Conservation (phyloP, 2,329 filamentous ascomycete species). For the Didymella pomorum region DNA sequence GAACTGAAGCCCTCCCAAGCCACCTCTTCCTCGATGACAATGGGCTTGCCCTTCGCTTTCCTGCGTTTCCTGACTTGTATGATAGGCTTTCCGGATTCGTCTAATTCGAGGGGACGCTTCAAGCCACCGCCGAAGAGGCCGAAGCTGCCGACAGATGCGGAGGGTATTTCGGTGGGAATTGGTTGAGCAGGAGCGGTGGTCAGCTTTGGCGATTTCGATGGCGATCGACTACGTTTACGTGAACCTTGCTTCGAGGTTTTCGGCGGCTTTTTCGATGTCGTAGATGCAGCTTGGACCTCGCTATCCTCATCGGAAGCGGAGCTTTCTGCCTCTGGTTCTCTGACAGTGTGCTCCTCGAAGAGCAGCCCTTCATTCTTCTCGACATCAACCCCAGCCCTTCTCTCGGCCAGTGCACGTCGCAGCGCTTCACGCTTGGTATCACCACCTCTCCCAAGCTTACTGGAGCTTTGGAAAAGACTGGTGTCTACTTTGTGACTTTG, state of each 20-base stretch:
- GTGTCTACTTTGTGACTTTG: conserved; percentile 76
- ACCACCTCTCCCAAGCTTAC: conserved; percentile 71
- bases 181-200: background rate
- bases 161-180: conserved; percentile 3
- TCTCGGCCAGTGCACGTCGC: conserved; percentile 69
- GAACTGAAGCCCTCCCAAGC: conserved; percentile 71
- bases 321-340: conserved; percentile 34
- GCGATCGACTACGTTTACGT: conserved; percentile 32
- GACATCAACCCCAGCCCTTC: conserved; percentile 68
- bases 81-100: conserved; percentile 79
- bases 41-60: conserved; percentile 58
- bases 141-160: conserved; percentile 15
- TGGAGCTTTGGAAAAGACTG: conserved; percentile 78
- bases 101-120: conserved; percentile 84
- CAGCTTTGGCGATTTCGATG: conserved; percentile 22
- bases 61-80: conserved; percentile 81
- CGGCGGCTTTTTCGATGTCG: conserved; percentile 1
- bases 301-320: conserved; percentile 41
- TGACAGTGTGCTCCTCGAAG: conserved; percentile 54
- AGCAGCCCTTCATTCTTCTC: conserved; percentile 63
- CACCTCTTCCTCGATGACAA: conserved; percentile 53
- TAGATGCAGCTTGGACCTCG: background rate
- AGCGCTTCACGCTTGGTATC: conserved; percentile 77
- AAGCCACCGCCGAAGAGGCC: conserved; percentile 74
- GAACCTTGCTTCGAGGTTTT: background rate